Percentiles rank a stretch among this genome's conserved stretches.
Evolutionary conservation across 495 filamentous ascomycete genomes (phyloP).

Genomic region (Lophiostoma macrostomum): DNA sequence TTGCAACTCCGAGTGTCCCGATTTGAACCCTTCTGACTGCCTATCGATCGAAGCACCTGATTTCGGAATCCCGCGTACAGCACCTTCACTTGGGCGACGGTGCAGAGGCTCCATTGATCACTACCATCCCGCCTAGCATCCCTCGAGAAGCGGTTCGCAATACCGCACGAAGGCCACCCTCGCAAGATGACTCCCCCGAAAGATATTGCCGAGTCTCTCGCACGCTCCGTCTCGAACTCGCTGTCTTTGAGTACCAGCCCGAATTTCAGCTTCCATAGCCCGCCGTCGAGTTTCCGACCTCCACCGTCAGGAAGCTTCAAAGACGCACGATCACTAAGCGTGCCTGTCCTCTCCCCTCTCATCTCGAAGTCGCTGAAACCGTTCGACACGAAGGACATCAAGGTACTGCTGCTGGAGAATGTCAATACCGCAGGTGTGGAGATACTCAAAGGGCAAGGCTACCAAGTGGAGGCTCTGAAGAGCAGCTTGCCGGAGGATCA

Average conservation of each 20-base stretch:
- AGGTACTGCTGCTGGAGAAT: conserved; percentile 93
- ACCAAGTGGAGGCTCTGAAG: conserved; percentile 92
- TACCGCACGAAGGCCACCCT: no score
- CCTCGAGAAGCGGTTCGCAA: no score
- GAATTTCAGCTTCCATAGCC: conserved; percentile 61
- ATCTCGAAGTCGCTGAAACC: conserved; percentile 83
- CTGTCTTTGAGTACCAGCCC: conserved; percentile 52
- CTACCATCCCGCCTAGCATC: no score
- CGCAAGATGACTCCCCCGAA: conserved; percentile 21
- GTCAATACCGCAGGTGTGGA: conserved; percentile 87
- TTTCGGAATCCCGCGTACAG: no score
- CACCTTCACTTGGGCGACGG: no score
- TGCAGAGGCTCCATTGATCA: no score
- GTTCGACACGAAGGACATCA: conserved; percentile 91
- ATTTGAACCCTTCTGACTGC: no score
- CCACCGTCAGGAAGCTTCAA: conserved; percentile 11
- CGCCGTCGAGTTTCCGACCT: conserved; percentile 47
- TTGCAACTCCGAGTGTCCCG: no score
- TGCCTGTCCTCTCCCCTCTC: not conserved
- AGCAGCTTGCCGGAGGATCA: conserved; percentile 85
- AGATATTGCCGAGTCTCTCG: conserved; percentile 12
- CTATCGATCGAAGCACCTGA: no score
- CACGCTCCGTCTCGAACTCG: conserved; percentile 19
- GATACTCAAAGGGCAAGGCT: conserved; percentile 79
- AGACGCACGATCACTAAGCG: conserved; percentile 3